Evolutionary conservation across 345 rosid genomes (phyloP).

Genomic region (Pelargonium nanum): DNA sequence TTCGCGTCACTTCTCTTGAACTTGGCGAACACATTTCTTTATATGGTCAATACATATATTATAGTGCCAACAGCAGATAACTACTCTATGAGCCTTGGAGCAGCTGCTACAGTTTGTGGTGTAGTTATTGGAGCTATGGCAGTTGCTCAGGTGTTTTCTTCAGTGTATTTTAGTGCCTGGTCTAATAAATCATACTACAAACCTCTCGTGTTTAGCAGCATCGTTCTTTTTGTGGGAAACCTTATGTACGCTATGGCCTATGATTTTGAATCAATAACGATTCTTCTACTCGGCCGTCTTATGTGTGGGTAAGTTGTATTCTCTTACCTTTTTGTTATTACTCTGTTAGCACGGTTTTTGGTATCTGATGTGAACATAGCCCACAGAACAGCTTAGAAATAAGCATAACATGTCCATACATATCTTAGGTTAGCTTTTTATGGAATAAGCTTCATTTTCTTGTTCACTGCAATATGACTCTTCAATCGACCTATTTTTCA

Average conservation of each 20-base stretch:
- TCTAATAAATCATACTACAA: conserved; percentile 90
- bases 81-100: conserved; percentile 85
- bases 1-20: conserved; percentile 77
- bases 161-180: conserved; percentile 97
- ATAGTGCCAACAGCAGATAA: conserved; percentile 94
- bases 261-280: conserved; percentile 58
- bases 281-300: conserved; percentile 84
- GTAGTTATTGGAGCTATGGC: conserved; percentile 98
- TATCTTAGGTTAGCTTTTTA: not conserved
- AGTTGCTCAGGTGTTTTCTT: conserved; percentile 90
- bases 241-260: conserved; percentile 82
- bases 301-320: conserved; percentile 75
- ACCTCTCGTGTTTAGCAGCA: conserved; percentile 94
- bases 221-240: conserved; percentile 73
- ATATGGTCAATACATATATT: conserved; percentile 92
- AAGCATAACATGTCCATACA: not conserved
- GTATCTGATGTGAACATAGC: not conserved
- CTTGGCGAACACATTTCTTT: conserved; percentile 80
- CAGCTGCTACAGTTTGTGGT: conserved; percentile 98
- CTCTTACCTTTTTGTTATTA: not conserved
- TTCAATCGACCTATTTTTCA: not conserved
- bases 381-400: not conserved
- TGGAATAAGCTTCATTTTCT: not conserved
- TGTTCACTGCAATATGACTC: not conserved
- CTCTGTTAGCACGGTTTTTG: not conserved